Conservation (phyloP, 331 rosid species). For the Quercus lobata region DNA sequence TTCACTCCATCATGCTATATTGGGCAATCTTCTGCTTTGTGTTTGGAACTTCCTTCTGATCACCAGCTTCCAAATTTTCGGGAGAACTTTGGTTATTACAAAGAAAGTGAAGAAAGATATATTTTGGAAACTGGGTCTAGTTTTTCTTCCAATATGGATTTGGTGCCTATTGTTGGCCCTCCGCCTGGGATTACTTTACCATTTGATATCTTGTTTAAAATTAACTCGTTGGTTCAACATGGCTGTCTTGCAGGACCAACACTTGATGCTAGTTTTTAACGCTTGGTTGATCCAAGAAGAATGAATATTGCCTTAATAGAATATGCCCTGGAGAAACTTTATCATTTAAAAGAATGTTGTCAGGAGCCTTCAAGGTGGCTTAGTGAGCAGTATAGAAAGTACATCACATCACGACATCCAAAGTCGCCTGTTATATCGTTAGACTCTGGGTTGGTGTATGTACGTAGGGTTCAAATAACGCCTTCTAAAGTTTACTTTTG, state of each 20-base stretch:
- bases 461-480: constrained; percentile 70
- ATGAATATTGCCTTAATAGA: constrained; percentile 29
- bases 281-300: constrained; percentile 45
- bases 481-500: constrained; percentile 51
- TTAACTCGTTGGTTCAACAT: constrained; percentile 54
- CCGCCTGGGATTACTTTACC: constrained; percentile 49
- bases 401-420: constrained; percentile 21
- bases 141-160: constrained; percentile 34
- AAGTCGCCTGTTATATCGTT: constrained; percentile 39
- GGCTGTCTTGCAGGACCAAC: constrained; percentile 61
- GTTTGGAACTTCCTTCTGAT: constrained; percentile 52
- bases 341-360: constrained; percentile 44
- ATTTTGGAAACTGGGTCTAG: constrained; percentile 32
- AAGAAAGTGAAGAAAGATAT: constrained; percentile 35
- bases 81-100: constrained; percentile 50
- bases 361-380: constrained; percentile 67
- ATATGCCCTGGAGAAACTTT: constrained; percentile 47
- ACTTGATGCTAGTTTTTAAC: constrained; percentile 42
- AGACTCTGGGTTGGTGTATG: constrained; percentile 64
- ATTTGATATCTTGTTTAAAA: constrained; percentile 55
- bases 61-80: constrained; percentile 47
- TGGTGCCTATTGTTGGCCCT: constrained; percentile 70
- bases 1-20: constrained; percentile 57
- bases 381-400: constrained; percentile 32
- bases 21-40: constrained; percentile 68